Conservation (phyloP, 2,329 filamentous ascomycete species). For the Lecanoromycetidae sp. region DNA sequence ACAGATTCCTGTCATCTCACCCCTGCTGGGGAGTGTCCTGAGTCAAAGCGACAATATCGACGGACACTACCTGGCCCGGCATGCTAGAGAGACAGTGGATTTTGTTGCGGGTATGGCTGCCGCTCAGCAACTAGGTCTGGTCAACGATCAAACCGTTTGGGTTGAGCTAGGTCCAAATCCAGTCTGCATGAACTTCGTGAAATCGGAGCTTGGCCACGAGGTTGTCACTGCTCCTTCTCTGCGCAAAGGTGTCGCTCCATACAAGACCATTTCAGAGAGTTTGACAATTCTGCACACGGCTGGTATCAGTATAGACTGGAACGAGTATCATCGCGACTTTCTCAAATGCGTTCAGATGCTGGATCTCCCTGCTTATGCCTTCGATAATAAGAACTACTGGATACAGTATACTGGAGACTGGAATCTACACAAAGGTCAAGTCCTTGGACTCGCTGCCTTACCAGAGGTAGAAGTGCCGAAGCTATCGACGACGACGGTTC, state of each 20-base stretch:
- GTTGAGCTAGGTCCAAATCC: constrained; percentile 66
- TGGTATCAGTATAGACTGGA: constrained; percentile 56
- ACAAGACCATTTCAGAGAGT: constrained; percentile 49
- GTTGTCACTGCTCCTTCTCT: constrained; percentile 48
- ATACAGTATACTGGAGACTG: constrained; percentile 61
- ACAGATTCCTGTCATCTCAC: constrained; percentile 52
- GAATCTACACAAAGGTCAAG: constrained; percentile 56
- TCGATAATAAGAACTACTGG: constrained; percentile 62
- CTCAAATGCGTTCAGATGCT: constrained; percentile 46
- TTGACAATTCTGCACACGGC: constrained; percentile 48
- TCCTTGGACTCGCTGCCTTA: constrained; percentile 29
- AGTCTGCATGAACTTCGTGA: constrained; percentile 56
- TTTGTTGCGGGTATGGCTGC: constrained; percentile 51
- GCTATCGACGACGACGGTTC: constrained; percentile 47
- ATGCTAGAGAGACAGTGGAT: constrained; percentile 57
- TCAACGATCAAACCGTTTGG: constrained; percentile 57
- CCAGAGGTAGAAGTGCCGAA: constrained; percentile 27
- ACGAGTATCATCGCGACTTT: constrained; percentile 56
- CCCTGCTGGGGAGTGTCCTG: constrained; percentile 51
- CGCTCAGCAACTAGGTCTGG: constrained; percentile 45
- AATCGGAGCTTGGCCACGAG: constrained; percentile 45
- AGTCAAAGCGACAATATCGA: constrained; percentile 44
- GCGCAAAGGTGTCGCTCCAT: constrained; percentile 49
- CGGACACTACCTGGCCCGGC: constrained; percentile 51
- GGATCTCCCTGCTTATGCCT: constrained; percentile 56